Evolutionary conservation across 805 yeast species (phyloP), one percentile per base, ranked within the genome.

Genomic region (Clavispora santaluciae): DNA sequence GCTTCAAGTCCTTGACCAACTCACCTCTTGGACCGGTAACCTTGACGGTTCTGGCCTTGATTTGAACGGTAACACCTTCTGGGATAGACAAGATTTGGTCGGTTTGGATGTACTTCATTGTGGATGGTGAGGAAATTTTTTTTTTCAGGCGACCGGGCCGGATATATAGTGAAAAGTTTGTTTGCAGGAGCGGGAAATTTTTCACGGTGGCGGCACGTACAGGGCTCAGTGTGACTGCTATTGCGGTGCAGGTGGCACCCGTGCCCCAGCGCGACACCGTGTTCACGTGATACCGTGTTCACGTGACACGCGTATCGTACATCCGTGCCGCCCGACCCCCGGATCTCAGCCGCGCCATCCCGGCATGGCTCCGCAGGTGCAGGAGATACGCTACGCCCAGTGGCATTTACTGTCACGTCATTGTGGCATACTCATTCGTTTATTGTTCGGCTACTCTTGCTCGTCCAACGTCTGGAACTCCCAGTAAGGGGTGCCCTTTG

Each of bases 1-100:
- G 99, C 70, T 83, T 81, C 69, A 91, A 79, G 78, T 85, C 79
- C 83, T 93, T 91, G 76, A 72, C 67, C 68, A 91, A 78, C 56
- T 79, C 76, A 75, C 99, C 99, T 79, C 98, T 90, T 77, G 99
- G 99, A 60, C 99, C 99, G 63, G 84, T 79, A 58, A 93, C 98
- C 61, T 81, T 82, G 69, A 93, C 73, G 64, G 64, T 60, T 79
- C 99, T 87, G 72, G 98, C 80, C 73, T 88, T 86, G 82, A 93
- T 91, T 68, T 75, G 72, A 59, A 93, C 86, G 61, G 83, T 77
- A 54, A 93, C 99, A 65, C 86, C 96, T 73, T 86, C 95, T 73
- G 99, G 98, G 71, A 78, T 66, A 28, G 79, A 85, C 66, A 87
- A 78, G 67, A 72, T 64, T 77, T 86, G 93, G 68, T 86, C 95